Base-by-base conservation (phyloP, 202 grass and related monocot species). In the Panicum virgatum region DNA sequence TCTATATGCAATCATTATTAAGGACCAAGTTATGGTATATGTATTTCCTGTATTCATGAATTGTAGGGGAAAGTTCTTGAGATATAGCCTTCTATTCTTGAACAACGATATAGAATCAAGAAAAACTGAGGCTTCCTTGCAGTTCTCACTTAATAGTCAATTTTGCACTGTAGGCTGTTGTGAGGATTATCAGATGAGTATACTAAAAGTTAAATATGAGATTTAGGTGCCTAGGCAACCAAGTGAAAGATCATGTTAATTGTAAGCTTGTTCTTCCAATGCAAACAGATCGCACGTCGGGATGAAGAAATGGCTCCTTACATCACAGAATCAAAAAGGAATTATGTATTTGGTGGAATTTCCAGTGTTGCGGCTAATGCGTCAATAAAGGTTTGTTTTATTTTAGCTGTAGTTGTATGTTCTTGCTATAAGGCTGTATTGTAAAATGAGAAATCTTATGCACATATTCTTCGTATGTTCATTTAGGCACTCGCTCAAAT, bases 241-340 rank as follows among this genome's bases (percentile, higher is more conserved):
- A 71, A 15, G 47, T 71, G 50, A 59, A 80, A 10, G 19, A 69
- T 81, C 0, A 7, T 77, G 23, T 76, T 77, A 77, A 73, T 65
- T 16, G 18, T 66, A 45, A 43, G 13, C 29, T 45, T 68, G 29
- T 59, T 77, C 22, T 86, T 52, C 56, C 56, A 81, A 66, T 76
- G 5, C 53, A 27, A 66, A 44, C 80, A 93, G 92, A 95, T 98
- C 75, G 80, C 83, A 50, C 88, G 92, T 62, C 80, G 90, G 18
- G 96, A 91, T 34, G 96, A 98, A 90, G 92, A 95, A 94, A 90
- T 98, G 86, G 90, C 88, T 52, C 92, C 96, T 52, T 98, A 90
- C 66, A 75, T 98, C 79, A 79, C 88, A 26, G 90, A 98, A 70
- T 80, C 85, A 45, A 95, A 95, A 76, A 95, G 96, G 83, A 95